Evolutionary conservation across 2,329 filamentous ascomycete species (phyloP).

Genomic region (Apiospora kogelbergensis): DNA sequence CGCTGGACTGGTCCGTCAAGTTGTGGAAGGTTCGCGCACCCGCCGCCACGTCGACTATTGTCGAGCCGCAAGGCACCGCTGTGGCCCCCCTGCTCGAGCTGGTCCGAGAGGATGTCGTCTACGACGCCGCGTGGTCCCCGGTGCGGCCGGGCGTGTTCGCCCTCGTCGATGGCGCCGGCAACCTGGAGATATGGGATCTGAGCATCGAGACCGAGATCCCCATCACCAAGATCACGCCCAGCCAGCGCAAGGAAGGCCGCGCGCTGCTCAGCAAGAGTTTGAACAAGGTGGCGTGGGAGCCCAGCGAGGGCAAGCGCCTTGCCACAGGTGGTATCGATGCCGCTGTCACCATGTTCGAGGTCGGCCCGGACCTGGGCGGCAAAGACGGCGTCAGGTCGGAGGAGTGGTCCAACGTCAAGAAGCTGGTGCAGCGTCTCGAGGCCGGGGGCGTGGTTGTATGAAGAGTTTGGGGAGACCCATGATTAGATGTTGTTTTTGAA

Average conservation of each 20-base stretch:
- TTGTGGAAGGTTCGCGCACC: constrained; percentile 91
- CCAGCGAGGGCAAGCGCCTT: constrained; percentile 79
- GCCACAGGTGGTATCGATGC: constrained; percentile 93
- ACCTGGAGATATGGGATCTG: constrained; percentile 93
- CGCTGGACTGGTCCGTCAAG: constrained; percentile 95
- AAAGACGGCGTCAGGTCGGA: constrained; percentile 80
- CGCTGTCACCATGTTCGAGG: constrained; percentile 88
- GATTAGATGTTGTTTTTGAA: background rate
- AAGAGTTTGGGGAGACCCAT: constrained; percentile 31
- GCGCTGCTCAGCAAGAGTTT: constrained; percentile 79
- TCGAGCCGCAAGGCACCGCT: constrained; percentile 43
- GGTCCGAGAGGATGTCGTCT: constrained; percentile 91
- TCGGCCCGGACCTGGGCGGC: constrained; percentile 79
- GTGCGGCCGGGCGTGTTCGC: constrained; percentile 93
- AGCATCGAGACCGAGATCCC: constrained; percentile 92
- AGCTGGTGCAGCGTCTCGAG: constrained; percentile 77
- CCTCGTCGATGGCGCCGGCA: constrained; percentile 88
- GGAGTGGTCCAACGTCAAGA: constrained; percentile 93
- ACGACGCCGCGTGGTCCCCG: constrained; percentile 94
- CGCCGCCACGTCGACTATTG: constrained; percentile 66
- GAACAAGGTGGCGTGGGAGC: constrained; percentile 95
- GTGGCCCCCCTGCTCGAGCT: constrained; percentile 84
- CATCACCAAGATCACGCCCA: constrained; percentile 75
- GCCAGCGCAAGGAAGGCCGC: constrained; percentile 59
- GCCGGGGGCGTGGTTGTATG: constrained; percentile 46